phyloP scores from a whole-genome alignment of 2,329 filamentous ascomycete species.

The Blumeriella jaapii region DNA sequence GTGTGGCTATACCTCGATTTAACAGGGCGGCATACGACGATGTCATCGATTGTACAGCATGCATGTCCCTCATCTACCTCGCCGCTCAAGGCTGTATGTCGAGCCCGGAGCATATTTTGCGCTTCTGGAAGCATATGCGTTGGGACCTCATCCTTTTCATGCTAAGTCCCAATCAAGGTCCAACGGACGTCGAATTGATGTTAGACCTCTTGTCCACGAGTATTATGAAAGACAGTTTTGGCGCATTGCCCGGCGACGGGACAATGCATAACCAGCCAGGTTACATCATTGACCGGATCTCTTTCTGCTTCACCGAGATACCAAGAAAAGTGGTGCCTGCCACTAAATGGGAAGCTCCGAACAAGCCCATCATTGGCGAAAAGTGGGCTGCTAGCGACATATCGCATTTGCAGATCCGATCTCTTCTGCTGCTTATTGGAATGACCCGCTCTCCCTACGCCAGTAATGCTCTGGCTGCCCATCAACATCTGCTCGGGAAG shows the following conservation, averaged over 20 bases:
- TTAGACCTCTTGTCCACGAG: conserved; percentile 57
- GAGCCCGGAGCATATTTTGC: conserved; percentile 25
- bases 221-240: conserved; percentile 50
- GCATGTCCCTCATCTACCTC: conserved; percentile 55
- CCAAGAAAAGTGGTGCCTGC: not conserved
- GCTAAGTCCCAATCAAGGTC: conserved; percentile 54
- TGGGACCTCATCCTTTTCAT: conserved; percentile 56
- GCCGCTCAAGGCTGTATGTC: conserved; percentile 46
- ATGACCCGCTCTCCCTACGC: conserved; percentile 55
- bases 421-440: conserved; percentile 43
- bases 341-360: conserved; percentile 27
- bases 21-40: conserved; percentile 35
- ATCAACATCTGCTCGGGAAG: conserved; percentile 60
- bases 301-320: conserved; percentile 31
- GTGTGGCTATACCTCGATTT: conserved; percentile 36
- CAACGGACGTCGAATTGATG: conserved; percentile 51
- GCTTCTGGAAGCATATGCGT: conserved; percentile 58
- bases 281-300: conserved; percentile 28
- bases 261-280: conserved; percentile 29
- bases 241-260: conserved; percentile 43
- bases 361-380: conserved; percentile 16
- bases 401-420: conserved; percentile 22
- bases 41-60: conserved; percentile 50
- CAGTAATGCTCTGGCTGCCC: conserved; percentile 51
- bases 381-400: conserved; percentile 19